Conservation (phyloP, 169 alveolate species). For the Ichthyophthirius multifiliis region DNA sequence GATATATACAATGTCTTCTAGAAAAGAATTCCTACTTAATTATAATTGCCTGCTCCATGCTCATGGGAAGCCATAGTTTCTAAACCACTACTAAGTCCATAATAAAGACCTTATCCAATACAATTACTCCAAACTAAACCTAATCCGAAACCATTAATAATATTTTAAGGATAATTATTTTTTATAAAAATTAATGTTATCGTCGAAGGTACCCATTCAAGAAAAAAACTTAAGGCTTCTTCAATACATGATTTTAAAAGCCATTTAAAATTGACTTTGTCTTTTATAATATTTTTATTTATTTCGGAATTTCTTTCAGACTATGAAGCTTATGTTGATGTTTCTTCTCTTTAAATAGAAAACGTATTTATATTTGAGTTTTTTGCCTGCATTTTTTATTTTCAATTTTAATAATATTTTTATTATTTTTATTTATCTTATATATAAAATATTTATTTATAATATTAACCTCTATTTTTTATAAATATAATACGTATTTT, state of each 20-base stretch:
- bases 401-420: too few relatives aligned
- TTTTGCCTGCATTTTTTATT: too few relatives aligned
- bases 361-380: too few relatives aligned
- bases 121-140: background rate
- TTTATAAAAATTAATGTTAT: background rate
- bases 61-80: conserved; percentile 34
- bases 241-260: background rate
- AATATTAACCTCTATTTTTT: too few relatives aligned
- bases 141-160: background rate
- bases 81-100: conserved; percentile 6
- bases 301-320: too few relatives aligned
- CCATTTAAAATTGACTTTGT: background rate
- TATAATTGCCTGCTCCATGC: conserved; percentile 20
- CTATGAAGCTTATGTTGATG: too few relatives aligned
- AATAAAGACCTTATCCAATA: background rate
- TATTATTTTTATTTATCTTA: too few relatives aligned
- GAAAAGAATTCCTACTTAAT: conserved; percentile 17
- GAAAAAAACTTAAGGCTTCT: background rate
- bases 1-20: conserved; percentile 17
- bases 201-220: background rate
- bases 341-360: too few relatives aligned
- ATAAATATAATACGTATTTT: too few relatives aligned
- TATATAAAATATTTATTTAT: too few relatives aligned
- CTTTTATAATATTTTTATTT: background rate
- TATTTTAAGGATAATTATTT: background rate